A percentile compares a stretch with the other conserved stretches of the same genome.
phyloP scores from a whole-genome alignment of 352 stramenopile genomes.

The Saprolegnia parasitica region DNA sequence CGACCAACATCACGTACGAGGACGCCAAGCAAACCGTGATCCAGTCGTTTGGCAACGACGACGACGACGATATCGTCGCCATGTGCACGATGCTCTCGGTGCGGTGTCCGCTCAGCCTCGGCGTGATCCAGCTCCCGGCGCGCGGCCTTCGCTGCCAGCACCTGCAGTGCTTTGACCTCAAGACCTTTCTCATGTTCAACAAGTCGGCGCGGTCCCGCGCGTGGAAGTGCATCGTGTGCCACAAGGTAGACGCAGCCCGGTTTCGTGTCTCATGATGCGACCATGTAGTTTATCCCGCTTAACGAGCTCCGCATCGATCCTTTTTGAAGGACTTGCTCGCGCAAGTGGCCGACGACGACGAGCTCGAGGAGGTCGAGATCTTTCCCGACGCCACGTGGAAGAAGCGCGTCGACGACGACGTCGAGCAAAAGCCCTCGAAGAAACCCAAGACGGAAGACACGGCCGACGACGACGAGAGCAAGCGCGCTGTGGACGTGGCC shows the following conservation, averaged over 20 bases:
- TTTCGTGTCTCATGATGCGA: slow-evolving; percentile 20
- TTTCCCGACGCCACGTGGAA: slow-evolving; percentile 79
- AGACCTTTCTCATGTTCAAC: slow-evolving; percentile 90
- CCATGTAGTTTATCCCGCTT: slow-evolving; percentile 77
- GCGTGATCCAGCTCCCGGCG: slow-evolving; percentile 86
- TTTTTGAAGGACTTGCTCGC: slow-evolving; percentile 87
- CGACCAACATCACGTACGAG: slow-evolving; percentile 64
- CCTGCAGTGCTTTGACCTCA: slow-evolving; percentile 94
- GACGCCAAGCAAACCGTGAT: slow-evolving; percentile 68
- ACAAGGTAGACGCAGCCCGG: slow-evolving; percentile 57
- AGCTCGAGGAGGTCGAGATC: slow-evolving; percentile 89
- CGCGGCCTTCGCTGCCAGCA: slow-evolving; percentile 89
- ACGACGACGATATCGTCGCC: slow-evolving; percentile 70
- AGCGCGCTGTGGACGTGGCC: slow-evolving; percentile 23
- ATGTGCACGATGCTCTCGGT: slow-evolving; percentile 86
- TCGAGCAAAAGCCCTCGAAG: slow-evolving; percentile 32
- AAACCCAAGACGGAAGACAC: slow-evolving; percentile 50
- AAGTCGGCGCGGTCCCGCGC: slow-evolving; percentile 78
- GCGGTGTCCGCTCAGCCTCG: slow-evolving; percentile 80
- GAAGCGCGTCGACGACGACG: slow-evolving; percentile 47
- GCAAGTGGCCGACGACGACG: slow-evolving; percentile 73
- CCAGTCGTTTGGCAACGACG: slow-evolving; percentile 60
- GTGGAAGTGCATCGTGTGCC: slow-evolving; percentile 89
- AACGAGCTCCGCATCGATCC: slow-evolving; percentile 85
- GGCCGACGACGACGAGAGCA: slow-evolving; percentile 13